These are phyloP conservation scores for Neurospora crassa DNA, from an alignment of 2,329 filamentous ascomycete species.

Conservation along the genomic window DNA sequence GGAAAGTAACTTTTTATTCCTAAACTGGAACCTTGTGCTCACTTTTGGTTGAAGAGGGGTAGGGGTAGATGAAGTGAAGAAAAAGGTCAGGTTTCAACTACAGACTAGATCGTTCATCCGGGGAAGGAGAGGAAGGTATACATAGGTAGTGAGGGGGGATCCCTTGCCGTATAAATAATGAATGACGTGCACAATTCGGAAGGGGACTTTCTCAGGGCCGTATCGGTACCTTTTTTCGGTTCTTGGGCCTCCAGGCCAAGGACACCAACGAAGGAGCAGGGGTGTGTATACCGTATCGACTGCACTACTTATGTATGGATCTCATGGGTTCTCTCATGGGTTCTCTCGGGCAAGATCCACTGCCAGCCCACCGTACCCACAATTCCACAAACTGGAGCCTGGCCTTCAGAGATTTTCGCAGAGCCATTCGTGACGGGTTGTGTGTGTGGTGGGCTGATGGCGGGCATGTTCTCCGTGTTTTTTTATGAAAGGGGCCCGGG, in stretches of 20 bases:
- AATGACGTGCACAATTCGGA: neutral
- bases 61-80: neutral
- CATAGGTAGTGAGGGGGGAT: neutral
- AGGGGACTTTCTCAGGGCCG: neutral
- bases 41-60: neutral
- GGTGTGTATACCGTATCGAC: neutral
- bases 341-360: neutral
- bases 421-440: neutral
- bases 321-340: neutral
- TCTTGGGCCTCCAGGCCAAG: neutral
- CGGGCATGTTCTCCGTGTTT: neutral
- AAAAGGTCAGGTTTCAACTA: neutral
- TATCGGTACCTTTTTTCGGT: neutral
- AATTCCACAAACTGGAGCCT: neutral
- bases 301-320: neutral
- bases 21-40: neutral
- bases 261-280: neutral
- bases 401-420: neutral
- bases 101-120: neutral
- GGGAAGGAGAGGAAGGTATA: neutral
- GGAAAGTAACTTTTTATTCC: neutral
- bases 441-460: neutral
- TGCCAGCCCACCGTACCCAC: neutral
- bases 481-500: neutral
- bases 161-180: neutral